Evolutionary conservation across 1,284 basidiomycete genomes (phyloP), one percentile per base, ranked within the genome.

Genomic region (Lentinula novae-zelandiae): DNA sequence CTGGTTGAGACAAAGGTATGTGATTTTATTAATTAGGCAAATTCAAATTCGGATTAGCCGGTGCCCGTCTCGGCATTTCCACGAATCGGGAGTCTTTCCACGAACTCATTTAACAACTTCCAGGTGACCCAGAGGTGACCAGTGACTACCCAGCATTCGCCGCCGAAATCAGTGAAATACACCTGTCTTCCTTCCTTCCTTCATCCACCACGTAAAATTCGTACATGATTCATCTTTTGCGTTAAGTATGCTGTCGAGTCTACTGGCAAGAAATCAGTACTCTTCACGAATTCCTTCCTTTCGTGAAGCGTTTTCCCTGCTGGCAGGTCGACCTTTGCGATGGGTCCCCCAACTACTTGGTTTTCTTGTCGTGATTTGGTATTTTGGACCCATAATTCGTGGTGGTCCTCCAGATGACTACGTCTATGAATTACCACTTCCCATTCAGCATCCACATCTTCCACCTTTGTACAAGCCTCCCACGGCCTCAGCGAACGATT

Each of bases 401-500:
- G 49, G 40, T 17, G 40, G 20, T 13, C 42, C 48, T 42, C 54
- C 58, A 13, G 58, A 44, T 27, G 48, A 39, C n/a, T 40, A 17
- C 33, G 2, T 39, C 27, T 17, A 40, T 36, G 46, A 42, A 12
- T 33, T 63, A 17, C 58, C 58, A 13, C 58, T 54, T 17, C 58
- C 62, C 31, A 53, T 57, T 36, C 54, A 55, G 7, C 62, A 63
- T 57, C 62, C 62, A 22, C 62, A 63, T 50, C 58, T 55, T 17
- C 62, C 62, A 1, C 62, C 62, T 22, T 40, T 49, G 17, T 54
- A 59, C 20, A 15, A 20, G 15, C 50, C 49, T 15, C 62, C 53
- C 9, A 55, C 44, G 17, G 46, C 51, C 9, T 33, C 51, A 12
- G 31, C 54, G n/a, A 12, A 56, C 20, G 66, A 75, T 2, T 90